Evolutionary conservation across 2,329 filamentous ascomycete genomes (phyloP).

Genomic region (Periconia macrospinosa): DNA sequence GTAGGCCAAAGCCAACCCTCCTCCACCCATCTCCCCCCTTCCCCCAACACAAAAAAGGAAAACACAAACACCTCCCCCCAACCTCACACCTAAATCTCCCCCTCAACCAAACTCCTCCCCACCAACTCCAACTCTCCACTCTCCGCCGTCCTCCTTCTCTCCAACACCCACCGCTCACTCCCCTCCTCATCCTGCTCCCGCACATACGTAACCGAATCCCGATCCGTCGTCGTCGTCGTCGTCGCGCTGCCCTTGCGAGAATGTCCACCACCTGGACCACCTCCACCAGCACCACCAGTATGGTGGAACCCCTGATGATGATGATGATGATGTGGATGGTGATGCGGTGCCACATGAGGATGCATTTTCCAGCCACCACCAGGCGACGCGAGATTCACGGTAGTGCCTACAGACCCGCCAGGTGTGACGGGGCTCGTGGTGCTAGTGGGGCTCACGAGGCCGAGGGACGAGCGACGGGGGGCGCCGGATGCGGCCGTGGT

Average conservation of each 20-base stretch:
- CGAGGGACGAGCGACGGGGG: conserved; percentile 30
- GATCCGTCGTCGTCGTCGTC: conserved; percentile 49
- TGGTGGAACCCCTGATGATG: neutral
- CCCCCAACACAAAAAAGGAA: neutral
- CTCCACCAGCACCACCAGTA: too few relatives aligned
- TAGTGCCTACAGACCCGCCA: conserved; percentile 16
- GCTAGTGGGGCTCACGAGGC: conserved; percentile 36
- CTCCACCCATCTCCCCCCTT: too few relatives aligned
- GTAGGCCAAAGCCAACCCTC: too few relatives aligned
- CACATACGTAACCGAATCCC: conserved; percentile 70
- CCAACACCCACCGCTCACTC: conserved; percentile 67
- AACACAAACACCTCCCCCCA: neutral
- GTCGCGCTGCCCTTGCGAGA: conserved; percentile 52
- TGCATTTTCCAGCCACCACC: conserved; percentile 29
- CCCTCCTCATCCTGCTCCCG: conserved; percentile 62
- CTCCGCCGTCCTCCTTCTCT: conserved; percentile 67
- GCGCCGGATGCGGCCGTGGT: conserved; percentile 21
- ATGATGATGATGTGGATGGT: neutral
- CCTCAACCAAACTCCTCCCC: conserved; percentile 65
- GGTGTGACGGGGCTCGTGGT: conserved; percentile 37
- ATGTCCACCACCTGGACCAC: conserved; percentile 18
- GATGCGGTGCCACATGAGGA: too few relatives aligned
- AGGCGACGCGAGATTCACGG: too few relatives aligned
- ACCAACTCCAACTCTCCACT: conserved; percentile 67
- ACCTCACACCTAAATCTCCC: conserved; percentile 38